These are phyloP conservation scores for Scenedesmus sp. DNA, from an alignment of 163 green algal genomes.

Conservation along the genomic window DNA sequence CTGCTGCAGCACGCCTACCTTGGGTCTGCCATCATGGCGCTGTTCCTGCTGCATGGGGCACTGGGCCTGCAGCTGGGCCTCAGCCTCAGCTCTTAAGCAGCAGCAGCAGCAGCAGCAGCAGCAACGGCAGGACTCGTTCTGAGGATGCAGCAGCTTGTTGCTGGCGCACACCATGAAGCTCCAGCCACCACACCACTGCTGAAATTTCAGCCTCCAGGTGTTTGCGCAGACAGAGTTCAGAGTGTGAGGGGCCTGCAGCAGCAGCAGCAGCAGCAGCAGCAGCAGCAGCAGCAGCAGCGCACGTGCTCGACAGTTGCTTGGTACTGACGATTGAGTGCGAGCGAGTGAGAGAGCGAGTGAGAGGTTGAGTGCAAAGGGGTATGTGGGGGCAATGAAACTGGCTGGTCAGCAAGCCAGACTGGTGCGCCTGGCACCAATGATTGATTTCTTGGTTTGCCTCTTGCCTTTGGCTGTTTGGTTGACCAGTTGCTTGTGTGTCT, in stretches of 20 bases:
- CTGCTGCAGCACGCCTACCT: constrained; percentile 79
- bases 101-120: not conserved
- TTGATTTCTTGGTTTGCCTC: not conserved
- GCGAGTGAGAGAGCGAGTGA: not conserved
- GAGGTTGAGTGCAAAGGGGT: not conserved
- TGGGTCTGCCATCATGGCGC: constrained; percentile 76
- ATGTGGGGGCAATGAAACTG: constrained; percentile 3
- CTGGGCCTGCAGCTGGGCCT: constrained; percentile 83
- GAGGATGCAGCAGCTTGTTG: too few species aligned
- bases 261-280: not conserved
- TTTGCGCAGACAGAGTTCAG: too few species aligned
- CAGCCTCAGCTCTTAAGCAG: constrained; percentile 51
- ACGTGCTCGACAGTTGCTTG: too few species aligned
- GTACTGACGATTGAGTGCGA: too few species aligned
- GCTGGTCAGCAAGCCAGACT: not conserved
- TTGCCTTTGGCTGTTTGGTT: not conserved
- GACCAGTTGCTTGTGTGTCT: not conserved
- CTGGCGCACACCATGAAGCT: too few species aligned
- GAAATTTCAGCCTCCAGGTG: too few species aligned
- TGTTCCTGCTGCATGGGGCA: constrained; percentile 78
- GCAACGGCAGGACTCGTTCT: too few species aligned
- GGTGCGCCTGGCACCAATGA: not conserved
- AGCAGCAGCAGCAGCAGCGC: too few species aligned
- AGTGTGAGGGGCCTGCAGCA: not conserved
- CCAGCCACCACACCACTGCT: too few species aligned